Conservation (phyloP, 2,329 filamentous ascomycete genomes). For the Penicillium aurantiogriseum region DNA sequence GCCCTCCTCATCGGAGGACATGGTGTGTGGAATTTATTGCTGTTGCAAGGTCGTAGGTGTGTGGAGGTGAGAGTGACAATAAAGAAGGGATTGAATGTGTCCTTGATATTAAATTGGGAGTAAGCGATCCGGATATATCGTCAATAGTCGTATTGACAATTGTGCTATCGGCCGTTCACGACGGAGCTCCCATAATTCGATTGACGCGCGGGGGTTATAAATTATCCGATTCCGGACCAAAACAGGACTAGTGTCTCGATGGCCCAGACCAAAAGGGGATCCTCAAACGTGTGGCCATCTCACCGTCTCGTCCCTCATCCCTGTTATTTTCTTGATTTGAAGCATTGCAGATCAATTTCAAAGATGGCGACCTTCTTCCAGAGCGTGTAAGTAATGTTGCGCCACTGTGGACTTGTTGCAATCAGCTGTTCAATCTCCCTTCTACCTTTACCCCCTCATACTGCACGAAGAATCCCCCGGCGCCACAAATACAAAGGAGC, state of each 20-base stretch:
- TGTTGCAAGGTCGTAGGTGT: neutral
- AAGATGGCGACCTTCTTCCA: conserved; percentile 51
- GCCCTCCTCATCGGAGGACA: conserved; percentile 42
- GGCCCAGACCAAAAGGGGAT: conserved; percentile 21
- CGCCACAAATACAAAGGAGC: conserved; percentile 22
- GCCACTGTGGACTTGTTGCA: conserved; percentile 1
- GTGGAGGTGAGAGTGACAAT: neutral
- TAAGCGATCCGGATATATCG: neutral
- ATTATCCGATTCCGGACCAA: neutral
- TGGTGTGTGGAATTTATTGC: conserved; percentile 11
- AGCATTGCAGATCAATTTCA: conserved; percentile 18
- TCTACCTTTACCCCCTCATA: conserved; percentile 21
- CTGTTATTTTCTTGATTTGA: conserved; percentile 7
- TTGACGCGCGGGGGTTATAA: neutral
- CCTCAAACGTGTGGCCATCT: conserved; percentile 11
- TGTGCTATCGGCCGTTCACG: neutral
- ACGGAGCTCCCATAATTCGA: conserved; percentile 10
- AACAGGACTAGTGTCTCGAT: conserved; percentile 16
- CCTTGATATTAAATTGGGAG: neutral
- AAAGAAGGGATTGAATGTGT: neutral
- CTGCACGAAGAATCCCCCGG: conserved; percentile 20
- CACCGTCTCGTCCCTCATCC: conserved; percentile 11
- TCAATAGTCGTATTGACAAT: conserved; percentile 1
- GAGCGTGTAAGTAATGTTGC: conserved; percentile 46
- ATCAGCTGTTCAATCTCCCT: conserved; percentile 2